Percentiles rank a stretch among this genome's conserved stretches.
phyloP scores from a whole-genome alignment of 192 early-diverging fungal species.

The Coemansia sp. region DNA sequence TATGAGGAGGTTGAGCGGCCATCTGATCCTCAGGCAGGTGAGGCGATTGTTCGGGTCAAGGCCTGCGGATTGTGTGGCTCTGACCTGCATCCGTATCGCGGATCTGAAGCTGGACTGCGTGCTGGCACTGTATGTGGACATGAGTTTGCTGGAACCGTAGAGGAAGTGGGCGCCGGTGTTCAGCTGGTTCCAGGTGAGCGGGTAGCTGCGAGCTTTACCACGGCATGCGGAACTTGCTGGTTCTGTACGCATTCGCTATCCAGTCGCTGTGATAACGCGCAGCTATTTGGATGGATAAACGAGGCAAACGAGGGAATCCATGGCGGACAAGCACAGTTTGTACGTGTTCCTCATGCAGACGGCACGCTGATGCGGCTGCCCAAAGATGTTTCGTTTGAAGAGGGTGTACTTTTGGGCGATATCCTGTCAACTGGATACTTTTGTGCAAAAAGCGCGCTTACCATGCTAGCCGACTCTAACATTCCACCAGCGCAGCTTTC shows the following conservation, averaged over 20 bases:
- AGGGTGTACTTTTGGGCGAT: conserved; percentile 54
- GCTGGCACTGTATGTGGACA: conserved; percentile 54
- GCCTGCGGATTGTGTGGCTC: conserved; percentile 54
- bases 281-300: conserved; percentile 52
- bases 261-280: conserved; percentile 51
- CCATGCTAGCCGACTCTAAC: conserved; percentile 20
- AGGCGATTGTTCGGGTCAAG: conserved; percentile 54
- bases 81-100: conserved; percentile 54
- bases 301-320: conserved; percentile 41
- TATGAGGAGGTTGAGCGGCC: conserved; percentile 38
- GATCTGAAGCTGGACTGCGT: conserved; percentile 41
- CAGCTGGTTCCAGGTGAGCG: conserved; percentile 40
- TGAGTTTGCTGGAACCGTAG: conserved; percentile 54
- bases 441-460: conserved; percentile 54
- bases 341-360: conserved; percentile 54
- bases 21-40: conserved; percentile 29
- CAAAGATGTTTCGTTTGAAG: conserved; percentile 31
- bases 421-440: conserved; percentile 59
- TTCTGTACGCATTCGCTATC: conserved; percentile 46
- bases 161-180: conserved; percentile 45
- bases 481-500: conserved; percentile 21
- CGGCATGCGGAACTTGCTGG: conserved; percentile 47
- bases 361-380: conserved; percentile 47
- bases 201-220: conserved; percentile 54
- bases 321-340: conserved; percentile 58